Conservation (phyloP, 768 basidiomycete genomes). For the Agaricus subrufescens region DNA sequence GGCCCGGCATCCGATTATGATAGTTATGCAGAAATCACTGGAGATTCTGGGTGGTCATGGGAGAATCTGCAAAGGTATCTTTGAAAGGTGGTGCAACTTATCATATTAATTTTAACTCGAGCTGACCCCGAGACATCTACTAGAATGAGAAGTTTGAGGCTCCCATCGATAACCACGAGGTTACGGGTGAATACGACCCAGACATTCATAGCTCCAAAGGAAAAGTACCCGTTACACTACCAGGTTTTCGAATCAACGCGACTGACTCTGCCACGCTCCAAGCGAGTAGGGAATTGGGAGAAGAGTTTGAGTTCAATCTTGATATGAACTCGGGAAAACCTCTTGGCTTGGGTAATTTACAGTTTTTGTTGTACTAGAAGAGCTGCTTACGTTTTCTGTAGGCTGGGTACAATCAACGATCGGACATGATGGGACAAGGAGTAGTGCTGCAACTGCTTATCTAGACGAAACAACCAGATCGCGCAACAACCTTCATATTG, state of each 20-base stretch:
- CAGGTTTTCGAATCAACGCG: slow-evolving; percentile 17
- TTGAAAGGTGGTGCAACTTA: neutral
- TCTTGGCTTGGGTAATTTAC: neutral
- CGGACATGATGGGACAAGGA: slow-evolving; percentile 2
- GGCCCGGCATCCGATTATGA: slow-evolving; percentile 25
- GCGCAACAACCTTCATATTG: slow-evolving; percentile 25
- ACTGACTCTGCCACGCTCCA: slow-evolving; percentile 15
- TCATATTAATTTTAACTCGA: no score
- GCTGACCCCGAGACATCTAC: neutral
- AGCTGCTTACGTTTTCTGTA: neutral
- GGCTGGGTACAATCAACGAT: slow-evolving; percentile 7
- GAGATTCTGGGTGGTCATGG: slow-evolving; percentile 31
- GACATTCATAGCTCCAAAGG: slow-evolving; percentile 22
- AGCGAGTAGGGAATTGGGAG: slow-evolving; percentile 3
- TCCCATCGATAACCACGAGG: slow-evolving; percentile 27
- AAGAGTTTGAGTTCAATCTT: slow-evolving; percentile 10
- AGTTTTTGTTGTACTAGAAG: neutral
- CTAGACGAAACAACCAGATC: slow-evolving; percentile 20
- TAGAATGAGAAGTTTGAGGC: slow-evolving; percentile 24
- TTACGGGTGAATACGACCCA: slow-evolving; percentile 26
- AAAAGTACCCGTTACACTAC: slow-evolving; percentile 18
- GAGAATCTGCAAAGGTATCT: slow-evolving; percentile 19
- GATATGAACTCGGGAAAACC: slow-evolving; percentile 16
- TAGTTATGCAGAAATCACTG: slow-evolving; percentile 21
- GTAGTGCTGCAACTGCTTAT: slow-evolving; percentile 27